phyloP scores from a whole-genome alignment of 2,329 filamentous ascomycete species.

The Cercospora canescens region DNA sequence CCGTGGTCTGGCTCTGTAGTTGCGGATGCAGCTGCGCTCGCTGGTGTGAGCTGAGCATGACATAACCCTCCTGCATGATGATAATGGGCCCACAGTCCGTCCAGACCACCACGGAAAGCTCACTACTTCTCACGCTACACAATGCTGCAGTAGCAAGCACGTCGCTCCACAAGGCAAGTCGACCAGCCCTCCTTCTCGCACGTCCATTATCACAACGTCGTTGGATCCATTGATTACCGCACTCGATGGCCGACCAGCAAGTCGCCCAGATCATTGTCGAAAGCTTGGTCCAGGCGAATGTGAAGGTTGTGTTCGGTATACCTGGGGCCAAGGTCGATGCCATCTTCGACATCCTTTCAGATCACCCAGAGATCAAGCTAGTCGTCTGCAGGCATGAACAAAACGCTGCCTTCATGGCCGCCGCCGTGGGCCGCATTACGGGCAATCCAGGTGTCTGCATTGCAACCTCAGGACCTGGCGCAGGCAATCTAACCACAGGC shows the following conservation, averaged over 20 bases:
- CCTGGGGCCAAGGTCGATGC: conserved; percentile 48
- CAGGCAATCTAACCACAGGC: conserved; percentile 50
- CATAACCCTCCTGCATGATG: conserved; percentile 9
- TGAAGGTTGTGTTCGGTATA: conserved; percentile 50
- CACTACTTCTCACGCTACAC: background rate
- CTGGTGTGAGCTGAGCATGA: conserved; percentile 19
- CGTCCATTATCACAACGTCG: background rate
- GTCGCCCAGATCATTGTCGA: conserved; percentile 37
- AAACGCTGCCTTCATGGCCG: conserved; percentile 54
- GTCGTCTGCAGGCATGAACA: conserved; percentile 53
- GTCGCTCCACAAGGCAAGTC: conserved; percentile 6
- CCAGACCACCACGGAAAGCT: conserved; percentile 6
- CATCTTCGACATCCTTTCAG: conserved; percentile 48
- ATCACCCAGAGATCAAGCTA: conserved; percentile 50
- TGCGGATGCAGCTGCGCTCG: background rate
- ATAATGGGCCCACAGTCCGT: background rate
- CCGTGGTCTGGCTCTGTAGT: background rate
- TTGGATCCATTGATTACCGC: background rate
- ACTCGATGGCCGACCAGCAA: conserved; percentile 28
- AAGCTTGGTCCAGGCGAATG: conserved; percentile 44
- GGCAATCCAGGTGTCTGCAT: conserved; percentile 50
- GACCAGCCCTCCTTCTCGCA: background rate
- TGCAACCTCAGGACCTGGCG: conserved; percentile 51
- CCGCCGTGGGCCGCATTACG: conserved; percentile 49
- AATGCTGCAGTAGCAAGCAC: background rate